These are phyloP conservation scores for Apiotrichum gamsii DNA, from an alignment of 1,284 basidiomycete genomes.

Conservation along the genomic window DNA sequence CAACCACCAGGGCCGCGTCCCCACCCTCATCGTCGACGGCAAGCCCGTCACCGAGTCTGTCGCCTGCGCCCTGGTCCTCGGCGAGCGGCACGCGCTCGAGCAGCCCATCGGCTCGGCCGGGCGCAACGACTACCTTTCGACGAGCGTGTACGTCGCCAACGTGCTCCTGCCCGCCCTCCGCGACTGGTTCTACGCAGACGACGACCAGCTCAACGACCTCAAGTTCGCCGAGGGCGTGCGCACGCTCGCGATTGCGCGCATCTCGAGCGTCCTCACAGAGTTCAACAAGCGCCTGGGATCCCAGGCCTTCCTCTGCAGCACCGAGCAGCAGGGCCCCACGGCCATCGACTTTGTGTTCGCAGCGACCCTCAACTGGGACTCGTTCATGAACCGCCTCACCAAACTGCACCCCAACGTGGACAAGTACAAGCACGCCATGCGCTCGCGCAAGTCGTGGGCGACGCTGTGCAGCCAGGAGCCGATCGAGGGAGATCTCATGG, in stretches of 20 bases:
- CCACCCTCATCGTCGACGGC: conserved; percentile 11
- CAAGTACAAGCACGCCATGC: conserved; percentile 5
- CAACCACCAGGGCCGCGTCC: conserved; percentile 25
- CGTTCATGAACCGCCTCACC: conserved; percentile 2
- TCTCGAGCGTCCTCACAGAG: conserved; percentile 1
- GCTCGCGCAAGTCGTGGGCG: conserved; percentile 4
- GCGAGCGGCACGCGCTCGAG: conserved; percentile 15
- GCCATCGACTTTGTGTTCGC: conserved; percentile 11
- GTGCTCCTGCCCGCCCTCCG: conserved; percentile 20
- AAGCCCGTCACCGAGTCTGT: conserved; percentile 18
- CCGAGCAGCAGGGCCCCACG: background rate
- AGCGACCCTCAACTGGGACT: conserved; percentile 12
- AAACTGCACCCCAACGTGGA: conserved; percentile 2
- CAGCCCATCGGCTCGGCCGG: conserved; percentile 1
- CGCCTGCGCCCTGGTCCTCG: conserved; percentile 18
- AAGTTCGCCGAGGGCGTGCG: conserved; percentile 7
- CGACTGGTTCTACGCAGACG: conserved; percentile 27
- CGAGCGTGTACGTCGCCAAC: conserved; percentile 20
- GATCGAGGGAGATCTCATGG: background rate
- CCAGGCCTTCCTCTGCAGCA: background rate
- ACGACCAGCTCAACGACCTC: conserved; percentile 5
- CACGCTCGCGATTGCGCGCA: conserved; percentile 9
- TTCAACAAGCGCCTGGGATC: conserved; percentile 1
- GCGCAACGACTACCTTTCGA: conserved; percentile 17
- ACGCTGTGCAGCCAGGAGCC: background rate